A percentile compares a stretch with the other conserved stretches of the same genome.
These are phyloP conservation scores for Wickerhamiella alocasiicola DNA, from an alignment of 805 yeast species.

Conservation along the genomic window DNA sequence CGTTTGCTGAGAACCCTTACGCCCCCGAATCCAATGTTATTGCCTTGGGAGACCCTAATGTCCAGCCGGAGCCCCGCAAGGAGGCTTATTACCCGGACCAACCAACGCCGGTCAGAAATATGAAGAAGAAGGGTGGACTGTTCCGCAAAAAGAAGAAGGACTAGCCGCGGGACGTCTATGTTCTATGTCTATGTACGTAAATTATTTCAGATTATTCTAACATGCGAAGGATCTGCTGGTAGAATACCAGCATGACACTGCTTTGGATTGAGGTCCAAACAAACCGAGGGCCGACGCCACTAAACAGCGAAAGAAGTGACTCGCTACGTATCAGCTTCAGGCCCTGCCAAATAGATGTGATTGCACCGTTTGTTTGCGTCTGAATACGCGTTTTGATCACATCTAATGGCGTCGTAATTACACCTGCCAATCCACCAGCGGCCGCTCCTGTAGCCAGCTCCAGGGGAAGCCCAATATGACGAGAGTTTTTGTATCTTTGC, in stretches of 20 bases:
- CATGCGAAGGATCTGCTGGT: constrained; percentile 60
- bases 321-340: constrained; percentile 53
- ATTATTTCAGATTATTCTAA: constrained; percentile 28
- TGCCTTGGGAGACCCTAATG: constrained; percentile 32
- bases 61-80: constrained; percentile 27
- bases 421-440: constrained; percentile 90
- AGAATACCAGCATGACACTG: constrained; percentile 80
- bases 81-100: constrained; percentile 34
- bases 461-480: constrained; percentile 29
- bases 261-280: constrained; percentile 96
- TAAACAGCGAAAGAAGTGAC: constrained; percentile 68
- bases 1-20: constrained; percentile 30
- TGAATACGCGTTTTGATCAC: constrained; percentile 88
- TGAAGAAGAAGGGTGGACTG: constrained; percentile 68
- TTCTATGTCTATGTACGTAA: background rate
- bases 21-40: constrained; percentile 29
- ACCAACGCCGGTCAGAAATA: constrained; percentile 27
- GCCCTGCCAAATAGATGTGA: constrained; percentile 40
- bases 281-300: constrained; percentile 93
- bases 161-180: background rate
- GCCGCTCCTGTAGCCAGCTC: constrained; percentile 87
- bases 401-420: constrained; percentile 79
- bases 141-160: constrained; percentile 47
- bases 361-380: constrained; percentile 44
- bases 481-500: constrained; percentile 22